These are phyloP conservation scores for Chaetomium tenue DNA, from an alignment of 495 filamentous ascomycete species.

Conservation along the genomic window DNA sequence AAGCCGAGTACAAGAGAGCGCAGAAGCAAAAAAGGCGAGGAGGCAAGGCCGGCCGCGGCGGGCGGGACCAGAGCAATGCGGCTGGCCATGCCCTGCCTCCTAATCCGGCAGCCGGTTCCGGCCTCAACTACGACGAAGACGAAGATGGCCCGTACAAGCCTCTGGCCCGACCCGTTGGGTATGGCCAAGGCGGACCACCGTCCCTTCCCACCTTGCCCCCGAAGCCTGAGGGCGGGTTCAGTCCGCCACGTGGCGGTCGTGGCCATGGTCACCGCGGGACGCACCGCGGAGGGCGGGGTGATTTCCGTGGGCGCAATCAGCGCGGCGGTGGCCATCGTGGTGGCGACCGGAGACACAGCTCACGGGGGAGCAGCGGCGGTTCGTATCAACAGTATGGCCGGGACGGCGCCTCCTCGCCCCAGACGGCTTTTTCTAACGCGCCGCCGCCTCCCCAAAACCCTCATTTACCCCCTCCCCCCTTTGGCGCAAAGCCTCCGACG, in stretches of 20 bases:
- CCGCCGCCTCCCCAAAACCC: slow-evolving; percentile 19
- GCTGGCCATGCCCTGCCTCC: slow-evolving; percentile 39
- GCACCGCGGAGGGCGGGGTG: slow-evolving; percentile 43
- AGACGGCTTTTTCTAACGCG: slow-evolving; percentile 6
- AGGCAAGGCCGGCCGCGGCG: slow-evolving; percentile 14
- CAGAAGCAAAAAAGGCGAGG: slow-evolving; percentile 61
- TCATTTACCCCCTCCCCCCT: slow-evolving; percentile 23
- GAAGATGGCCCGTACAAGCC: slow-evolving; percentile 69
- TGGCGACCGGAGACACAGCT: slow-evolving; percentile 28
- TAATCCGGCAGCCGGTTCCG: slow-evolving; percentile 18
- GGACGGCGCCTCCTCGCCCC: slow-evolving; percentile 18
- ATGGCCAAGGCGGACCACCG: slow-evolving; percentile 42
- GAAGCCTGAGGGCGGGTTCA: slow-evolving; percentile 24
- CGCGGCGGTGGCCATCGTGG: slow-evolving; percentile 35
- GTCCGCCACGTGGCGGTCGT: slow-evolving; percentile 21
- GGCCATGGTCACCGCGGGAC: slow-evolving; percentile 30
- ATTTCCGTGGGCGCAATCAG: slow-evolving; percentile 34
- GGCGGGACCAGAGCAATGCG: slow-evolving; percentile 23
- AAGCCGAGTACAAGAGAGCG: slow-evolving; percentile 71
- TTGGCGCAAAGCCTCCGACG: slow-evolving; percentile 17
- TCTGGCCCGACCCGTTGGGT: slow-evolving; percentile 59
- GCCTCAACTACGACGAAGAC: slow-evolving; percentile 57
- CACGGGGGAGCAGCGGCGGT: slow-evolving; percentile 17
- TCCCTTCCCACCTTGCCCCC: slow-evolving; percentile 46
- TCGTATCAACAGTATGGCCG: slow-evolving; percentile 14